These are phyloP conservation scores for Lasiodiplodia theobromae DNA, from an alignment of 2,329 filamentous ascomycete species.

Conservation along the genomic window DNA sequence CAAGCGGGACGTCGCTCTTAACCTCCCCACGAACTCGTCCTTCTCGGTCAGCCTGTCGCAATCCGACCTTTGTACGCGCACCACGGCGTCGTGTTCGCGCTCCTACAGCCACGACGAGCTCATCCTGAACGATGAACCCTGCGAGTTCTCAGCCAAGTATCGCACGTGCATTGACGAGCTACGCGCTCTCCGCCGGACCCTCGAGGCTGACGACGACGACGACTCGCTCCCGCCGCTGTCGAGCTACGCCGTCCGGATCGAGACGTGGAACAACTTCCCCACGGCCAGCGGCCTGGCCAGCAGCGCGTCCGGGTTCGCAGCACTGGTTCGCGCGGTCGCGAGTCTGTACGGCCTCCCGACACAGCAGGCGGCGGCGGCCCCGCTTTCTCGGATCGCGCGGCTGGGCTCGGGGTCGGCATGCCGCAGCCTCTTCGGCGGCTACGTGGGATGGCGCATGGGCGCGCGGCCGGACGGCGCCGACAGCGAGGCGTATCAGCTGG, in stretches of 20 bases:
- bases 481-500: constrained; percentile 86
- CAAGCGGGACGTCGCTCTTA: constrained; percentile 90
- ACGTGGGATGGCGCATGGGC: constrained; percentile 93
- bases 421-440: constrained; percentile 90
- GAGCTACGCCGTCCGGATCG: constrained; percentile 77
- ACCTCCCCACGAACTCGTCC: constrained; percentile 97
- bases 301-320: constrained; percentile 68
- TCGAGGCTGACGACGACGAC: constrained; percentile 72
- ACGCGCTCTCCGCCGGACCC: constrained; percentile 73
- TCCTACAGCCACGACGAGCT: constrained; percentile 75
- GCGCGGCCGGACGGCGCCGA: constrained; percentile 78
- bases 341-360: constrained; percentile 87
- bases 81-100: constrained; percentile 88
- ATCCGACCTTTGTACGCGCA: constrained; percentile 90
- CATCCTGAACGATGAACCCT: constrained; percentile 80
- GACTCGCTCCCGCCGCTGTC: constrained; percentile 82
- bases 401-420: constrained; percentile 96
- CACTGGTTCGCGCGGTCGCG: constrained; percentile 81
- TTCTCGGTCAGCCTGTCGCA: constrained; percentile 96
- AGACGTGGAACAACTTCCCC: constrained; percentile 98
- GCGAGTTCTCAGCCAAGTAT: constrained; percentile 86
- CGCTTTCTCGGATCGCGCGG: constrained; percentile 86
- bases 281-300: constrained; percentile 87
- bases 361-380: constrained; percentile 65
- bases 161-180: constrained; percentile 92